Conservation (phyloP, 1,139 yeast species). For the Candida buenavistaensis region DNA sequence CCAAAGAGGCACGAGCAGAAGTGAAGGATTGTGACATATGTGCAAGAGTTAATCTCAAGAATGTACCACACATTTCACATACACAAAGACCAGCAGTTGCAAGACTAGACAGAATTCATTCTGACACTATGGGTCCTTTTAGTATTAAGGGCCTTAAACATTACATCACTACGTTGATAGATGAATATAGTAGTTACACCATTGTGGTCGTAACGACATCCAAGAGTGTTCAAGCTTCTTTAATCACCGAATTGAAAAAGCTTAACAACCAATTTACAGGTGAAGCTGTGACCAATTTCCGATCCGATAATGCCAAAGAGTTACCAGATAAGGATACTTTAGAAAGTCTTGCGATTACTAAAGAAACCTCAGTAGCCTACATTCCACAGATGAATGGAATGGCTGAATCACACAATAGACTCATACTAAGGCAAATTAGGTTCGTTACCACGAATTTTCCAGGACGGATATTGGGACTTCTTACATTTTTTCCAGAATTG, state of each 20-base stretch:
- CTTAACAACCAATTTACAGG: neutral
- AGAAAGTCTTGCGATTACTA: neutral
- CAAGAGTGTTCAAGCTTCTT: neutral
- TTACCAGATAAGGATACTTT: neutral
- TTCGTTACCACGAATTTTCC: no score
- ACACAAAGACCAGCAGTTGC: neutral
- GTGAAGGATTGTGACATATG: neutral
- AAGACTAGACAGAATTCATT: slow-evolving; percentile 2
- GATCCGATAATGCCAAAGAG: neutral
- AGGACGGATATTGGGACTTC: no score
- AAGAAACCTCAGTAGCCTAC: neutral
- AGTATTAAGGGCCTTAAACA: neutral
- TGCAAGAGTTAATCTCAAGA: neutral
- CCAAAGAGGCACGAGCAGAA: no score
- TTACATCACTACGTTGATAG: neutral
- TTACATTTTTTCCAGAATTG: no score
- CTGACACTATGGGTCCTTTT: slow-evolving; percentile 2
- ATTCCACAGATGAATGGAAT: neutral
- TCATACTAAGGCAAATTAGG: neutral
- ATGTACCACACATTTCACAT: neutral
- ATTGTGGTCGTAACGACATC: neutral
- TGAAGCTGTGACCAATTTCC: neutral
- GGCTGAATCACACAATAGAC: neutral
- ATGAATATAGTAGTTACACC: slow-evolving; percentile 1
- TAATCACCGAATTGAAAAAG: neutral